These are phyloP conservation scores for Hymenoscyphus infarciens DNA, from an alignment of 2,329 filamentous ascomycete genomes.

Conservation along the genomic window DNA sequence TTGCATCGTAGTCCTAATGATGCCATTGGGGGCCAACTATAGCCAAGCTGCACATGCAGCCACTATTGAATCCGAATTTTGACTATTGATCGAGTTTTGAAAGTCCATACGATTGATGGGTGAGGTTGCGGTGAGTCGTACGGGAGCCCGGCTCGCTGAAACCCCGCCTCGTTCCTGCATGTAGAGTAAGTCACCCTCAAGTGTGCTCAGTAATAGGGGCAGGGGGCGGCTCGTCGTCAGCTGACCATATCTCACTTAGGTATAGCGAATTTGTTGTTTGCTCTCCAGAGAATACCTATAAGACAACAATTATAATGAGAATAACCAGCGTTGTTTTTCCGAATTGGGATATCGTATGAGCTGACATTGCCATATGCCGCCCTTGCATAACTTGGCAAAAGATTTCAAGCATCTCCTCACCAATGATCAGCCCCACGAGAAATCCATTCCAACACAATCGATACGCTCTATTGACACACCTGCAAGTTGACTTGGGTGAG, in stretches of 20 bases:
- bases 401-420: background rate
- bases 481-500: background rate
- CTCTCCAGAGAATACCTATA: too few relatives aligned
- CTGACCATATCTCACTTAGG: too few relatives aligned
- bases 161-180: background rate
- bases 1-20: background rate
- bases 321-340: too few relatives aligned
- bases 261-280: too few relatives aligned
- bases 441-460: background rate
- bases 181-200: too few relatives aligned
- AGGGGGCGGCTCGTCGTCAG: too few relatives aligned
- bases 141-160: background rate
- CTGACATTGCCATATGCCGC: background rate
- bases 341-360: background rate
- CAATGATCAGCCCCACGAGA: background rate
- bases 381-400: background rate
- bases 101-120: background rate
- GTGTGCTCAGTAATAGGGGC: too few relatives aligned
- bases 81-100: background rate
- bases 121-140: background rate
- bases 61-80: background rate
- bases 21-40: background rate
- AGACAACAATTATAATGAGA: too few relatives aligned
- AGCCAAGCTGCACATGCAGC: background rate
- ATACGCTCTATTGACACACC: background rate